Evolutionary conservation across 2,329 filamentous ascomycete species (phyloP).

Genomic region (Monosporascus sp.): DNA sequence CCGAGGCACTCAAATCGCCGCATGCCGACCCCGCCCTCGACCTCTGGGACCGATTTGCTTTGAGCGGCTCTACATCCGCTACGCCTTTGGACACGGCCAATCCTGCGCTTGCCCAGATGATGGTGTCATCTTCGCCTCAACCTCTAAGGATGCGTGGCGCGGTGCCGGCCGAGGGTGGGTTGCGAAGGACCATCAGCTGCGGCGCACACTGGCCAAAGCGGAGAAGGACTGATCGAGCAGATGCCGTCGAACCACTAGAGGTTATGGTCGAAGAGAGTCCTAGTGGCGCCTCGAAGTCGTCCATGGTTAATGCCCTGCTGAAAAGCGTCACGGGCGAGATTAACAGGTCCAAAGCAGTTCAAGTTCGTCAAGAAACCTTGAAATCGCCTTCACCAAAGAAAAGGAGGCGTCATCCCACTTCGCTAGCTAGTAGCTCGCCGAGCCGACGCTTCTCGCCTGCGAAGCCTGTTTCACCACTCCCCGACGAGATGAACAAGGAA

Average conservation of each 20-base stretch:
- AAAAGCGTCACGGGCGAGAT: conserved; percentile 58
- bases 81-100: conserved; percentile 44
- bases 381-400: conserved; percentile 43
- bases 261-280: conserved; percentile 32
- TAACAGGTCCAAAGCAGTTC: conserved; percentile 34
- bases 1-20: conserved; percentile 58
- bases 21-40: conserved; percentile 69
- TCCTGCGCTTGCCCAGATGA: conserved; percentile 58
- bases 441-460: conserved; percentile 15
- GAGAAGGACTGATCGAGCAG: conserved; percentile 51
- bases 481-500: conserved; percentile 1
- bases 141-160: conserved; percentile 40
- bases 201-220: conserved; percentile 69
- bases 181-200: conserved; percentile 65
- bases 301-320: conserved; percentile 58
- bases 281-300: conserved; percentile 49
- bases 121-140: conserved; percentile 67
- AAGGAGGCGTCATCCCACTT: conserved; percentile 19
- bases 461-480: conserved; percentile 9
- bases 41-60: conserved; percentile 71
- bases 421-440: conserved; percentile 9
- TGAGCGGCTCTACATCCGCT: conserved; percentile 40
- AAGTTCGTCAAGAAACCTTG: conserved; percentile 22
- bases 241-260: conserved; percentile 28
- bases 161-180: conserved; percentile 38